These are phyloP conservation scores for Serpula lacrymans DNA, from an alignment of 768 basidiomycete genomes.

Conservation along the genomic window DNA sequence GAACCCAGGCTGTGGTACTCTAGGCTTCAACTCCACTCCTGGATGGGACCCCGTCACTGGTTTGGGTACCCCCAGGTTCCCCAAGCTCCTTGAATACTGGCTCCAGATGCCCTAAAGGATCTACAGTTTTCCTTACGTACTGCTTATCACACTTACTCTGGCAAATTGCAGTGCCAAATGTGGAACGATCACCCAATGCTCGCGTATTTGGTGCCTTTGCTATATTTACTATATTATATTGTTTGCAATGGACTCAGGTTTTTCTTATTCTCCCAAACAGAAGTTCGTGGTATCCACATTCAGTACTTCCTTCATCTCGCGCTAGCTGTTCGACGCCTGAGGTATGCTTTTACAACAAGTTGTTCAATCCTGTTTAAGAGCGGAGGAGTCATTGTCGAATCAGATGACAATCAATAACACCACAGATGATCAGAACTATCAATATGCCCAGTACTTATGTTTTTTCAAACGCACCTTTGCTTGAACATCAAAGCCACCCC, in stretches of 20 bases:
- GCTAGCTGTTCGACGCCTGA: slow-evolving; percentile 7
- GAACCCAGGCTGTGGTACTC: slow-evolving; percentile 45
- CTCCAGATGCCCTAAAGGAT: slow-evolving; percentile 18
- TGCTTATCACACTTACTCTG: not conserved
- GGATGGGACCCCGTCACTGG: slow-evolving; percentile 44
- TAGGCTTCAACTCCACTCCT: slow-evolving; percentile 24
- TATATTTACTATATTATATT: no score
- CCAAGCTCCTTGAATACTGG: slow-evolving; percentile 32
- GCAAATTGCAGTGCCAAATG: not conserved
- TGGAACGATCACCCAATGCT: not conserved
- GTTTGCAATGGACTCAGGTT: no score
- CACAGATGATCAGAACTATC: not conserved
- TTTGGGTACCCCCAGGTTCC: slow-evolving; percentile 45
- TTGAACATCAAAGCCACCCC: slow-evolving; percentile 59
- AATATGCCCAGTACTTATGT: not conserved
- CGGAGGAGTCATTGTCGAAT: not conserved
- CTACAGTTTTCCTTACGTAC: not conserved
- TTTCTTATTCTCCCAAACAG: no score
- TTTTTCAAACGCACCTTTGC: slow-evolving; percentile 36
- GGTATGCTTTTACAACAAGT: slow-evolving; percentile 12
- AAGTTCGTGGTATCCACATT: no score
- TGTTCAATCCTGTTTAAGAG: slow-evolving; percentile 19
- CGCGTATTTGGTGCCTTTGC: not conserved
- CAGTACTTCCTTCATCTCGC: no score
- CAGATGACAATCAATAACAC: no score